These are phyloP conservation scores for Biancaea sappan DNA, from an alignment of 306 rosid genomes.

Conservation along the genomic window DNA sequence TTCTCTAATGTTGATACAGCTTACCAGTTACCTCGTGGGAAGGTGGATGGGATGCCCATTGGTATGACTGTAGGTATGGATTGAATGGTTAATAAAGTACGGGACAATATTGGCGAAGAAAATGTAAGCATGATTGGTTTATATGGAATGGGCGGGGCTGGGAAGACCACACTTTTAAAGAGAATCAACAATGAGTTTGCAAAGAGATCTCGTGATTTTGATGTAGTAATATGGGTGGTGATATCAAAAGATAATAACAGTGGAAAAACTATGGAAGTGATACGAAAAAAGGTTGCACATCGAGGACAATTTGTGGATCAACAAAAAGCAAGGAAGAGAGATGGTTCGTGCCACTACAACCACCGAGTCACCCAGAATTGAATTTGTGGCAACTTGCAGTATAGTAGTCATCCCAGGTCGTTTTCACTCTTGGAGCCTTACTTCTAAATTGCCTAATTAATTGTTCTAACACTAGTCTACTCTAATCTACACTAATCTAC, in stretches of 20 bases:
- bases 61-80: background rate
- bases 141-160: constrained; percentile 17
- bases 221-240: background rate
- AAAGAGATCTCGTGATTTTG: background rate
- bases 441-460: no score
- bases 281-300: background rate
- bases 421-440: no score
- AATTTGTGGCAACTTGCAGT: no score
- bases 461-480: no score
- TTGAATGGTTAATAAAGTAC: background rate
- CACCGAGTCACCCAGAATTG: no score
- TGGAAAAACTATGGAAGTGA: background rate
- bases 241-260: background rate
- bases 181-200: background rate
- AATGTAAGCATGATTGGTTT: background rate
- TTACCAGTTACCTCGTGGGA: background rate
- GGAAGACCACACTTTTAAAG: background rate
- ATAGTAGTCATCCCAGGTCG: no score
- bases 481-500: no score
- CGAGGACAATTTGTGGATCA: background rate
- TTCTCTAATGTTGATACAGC: background rate
- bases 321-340: background rate
- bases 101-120: background rate
- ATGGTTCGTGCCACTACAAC: no score
- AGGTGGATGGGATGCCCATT: background rate